Evolutionary conservation across 805 yeast genomes (phyloP), one percentile per base, ranked within the genome.

Genomic region (Metschnikowia kofuensis): DNA sequence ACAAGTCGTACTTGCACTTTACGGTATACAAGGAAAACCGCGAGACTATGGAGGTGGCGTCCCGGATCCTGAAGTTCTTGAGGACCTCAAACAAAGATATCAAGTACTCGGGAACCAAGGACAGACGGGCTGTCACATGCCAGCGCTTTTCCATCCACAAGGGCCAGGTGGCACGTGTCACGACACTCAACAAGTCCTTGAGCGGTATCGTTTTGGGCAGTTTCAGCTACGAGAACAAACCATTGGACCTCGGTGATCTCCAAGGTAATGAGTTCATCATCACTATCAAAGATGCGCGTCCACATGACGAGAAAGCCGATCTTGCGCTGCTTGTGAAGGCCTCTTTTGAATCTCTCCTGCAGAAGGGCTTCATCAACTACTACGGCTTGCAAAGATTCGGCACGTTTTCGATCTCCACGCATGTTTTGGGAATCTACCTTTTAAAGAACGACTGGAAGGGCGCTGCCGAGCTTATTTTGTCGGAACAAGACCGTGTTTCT

Each of bases 311-410:
- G 5, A 36, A 34, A 15, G 64, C 57, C 15, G 54, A 70, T 2
- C 62, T 82, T 21, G 79, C 79, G 37, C 69, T 73, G 12, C 70
- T 75, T 4, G 71, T 89, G 14, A 63, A 66, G 12, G 63, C 70
- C 9, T 77, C 89, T 27, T 74, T 91, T 55, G 62, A 72, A 6
- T 77, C 89, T 0, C 70, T 92, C 45, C 71, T 73, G 44, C 73
- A 72, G 1, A 73, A 77, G 29, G 99, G 99, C 0, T 94, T 89
- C 61, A 85, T 94, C 54, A 94, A 94, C 66, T 94, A 94, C 63
- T 94, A 79, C 65, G 99, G 99, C n/a, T 85, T 94, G 91, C 99
- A 94, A 72, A 76, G 99, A 62, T 94, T 94, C 65, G 99, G 99
- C 29, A 91, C 99, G 0, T 92, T 89, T 62, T 87, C 97, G 11